A percentile compares a stretch with the other conserved stretches of the same genome.
phyloP scores from a whole-genome alignment of 306 rosid genomes.

The Cucumis melo region DNA sequence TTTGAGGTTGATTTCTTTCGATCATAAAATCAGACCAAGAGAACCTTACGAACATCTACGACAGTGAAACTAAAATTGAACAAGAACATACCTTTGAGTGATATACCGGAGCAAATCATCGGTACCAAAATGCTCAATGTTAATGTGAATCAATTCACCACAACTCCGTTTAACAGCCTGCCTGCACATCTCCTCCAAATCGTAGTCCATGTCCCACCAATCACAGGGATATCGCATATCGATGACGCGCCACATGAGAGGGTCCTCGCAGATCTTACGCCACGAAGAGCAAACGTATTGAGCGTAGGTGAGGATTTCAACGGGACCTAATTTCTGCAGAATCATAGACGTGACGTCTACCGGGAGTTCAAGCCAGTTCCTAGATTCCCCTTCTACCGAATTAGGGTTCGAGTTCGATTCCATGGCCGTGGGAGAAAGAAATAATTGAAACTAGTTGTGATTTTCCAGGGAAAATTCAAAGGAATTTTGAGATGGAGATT shows the following conservation, averaged over 20 bases:
- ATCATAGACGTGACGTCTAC: slow-evolving; percentile 29
- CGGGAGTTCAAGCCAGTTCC: slow-evolving; percentile 19
- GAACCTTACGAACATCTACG: background rate
- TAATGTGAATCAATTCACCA: slow-evolving; percentile 21
- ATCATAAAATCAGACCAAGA: background rate
- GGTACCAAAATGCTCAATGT: background rate
- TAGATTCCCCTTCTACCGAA: background rate
- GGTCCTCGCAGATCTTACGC: slow-evolving; percentile 45
- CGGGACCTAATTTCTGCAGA: slow-evolving; percentile 24
- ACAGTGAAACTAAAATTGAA: background rate
- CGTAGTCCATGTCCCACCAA: background rate
- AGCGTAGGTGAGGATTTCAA: slow-evolving; percentile 25
- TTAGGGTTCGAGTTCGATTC: background rate
- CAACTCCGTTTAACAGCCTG: slow-evolving; percentile 37
- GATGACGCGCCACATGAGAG: slow-evolving; percentile 36
- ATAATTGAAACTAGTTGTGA: background rate
- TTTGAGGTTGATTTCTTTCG: background rate
- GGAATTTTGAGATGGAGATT: background rate
- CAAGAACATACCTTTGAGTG: slow-evolving; percentile 22
- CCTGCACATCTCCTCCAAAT: slow-evolving; percentile 26
- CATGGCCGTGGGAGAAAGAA: background rate
- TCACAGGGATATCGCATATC: slow-evolving; percentile 21
- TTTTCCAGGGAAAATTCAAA: background rate
- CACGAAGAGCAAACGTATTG: slow-evolving; percentile 38
- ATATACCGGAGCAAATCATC: slow-evolving; percentile 22